Conservation (phyloP, 2,329 filamentous ascomycete genomes). For the Davidsoniella eucalypti region DNA sequence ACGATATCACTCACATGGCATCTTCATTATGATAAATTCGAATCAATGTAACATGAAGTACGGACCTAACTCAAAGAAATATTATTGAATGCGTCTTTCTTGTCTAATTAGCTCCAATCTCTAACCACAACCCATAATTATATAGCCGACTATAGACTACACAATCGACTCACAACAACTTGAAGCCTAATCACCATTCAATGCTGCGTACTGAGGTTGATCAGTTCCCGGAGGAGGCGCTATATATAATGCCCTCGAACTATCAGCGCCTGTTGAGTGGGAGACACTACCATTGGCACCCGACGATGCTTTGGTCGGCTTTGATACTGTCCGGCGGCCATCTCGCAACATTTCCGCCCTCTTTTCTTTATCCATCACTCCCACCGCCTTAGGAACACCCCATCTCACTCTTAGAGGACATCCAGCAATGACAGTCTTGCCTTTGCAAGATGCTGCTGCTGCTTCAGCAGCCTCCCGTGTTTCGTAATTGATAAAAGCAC, state of each 20-base stretch:
- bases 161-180: too few relatives aligned
- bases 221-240: constrained; percentile 65
- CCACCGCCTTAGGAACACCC: constrained; percentile 83
- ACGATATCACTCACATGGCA: too few relatives aligned
- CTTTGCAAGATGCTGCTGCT: constrained; percentile 71
- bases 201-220: constrained; percentile 67
- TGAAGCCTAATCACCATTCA: constrained; percentile 52
- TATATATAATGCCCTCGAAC: constrained; percentile 16
- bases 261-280: background rate
- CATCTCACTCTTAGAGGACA: constrained; percentile 82
- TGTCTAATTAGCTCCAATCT: background rate
- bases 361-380: constrained; percentile 79
- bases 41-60: too few relatives aligned
- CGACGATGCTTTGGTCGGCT: background rate
- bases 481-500: constrained; percentile 90
- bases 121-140: background rate
- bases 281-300: background rate
- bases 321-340: constrained; percentile 24
- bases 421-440: constrained; percentile 75
- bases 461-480: constrained; percentile 70
- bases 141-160: too few relatives aligned
- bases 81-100: too few relatives aligned
- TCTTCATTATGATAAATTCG: too few relatives aligned
- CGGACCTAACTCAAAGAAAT: too few relatives aligned
- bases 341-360: constrained; percentile 66